Conservation (phyloP, 2,329 filamentous ascomycete species). For the Botrytis deweyae region DNA sequence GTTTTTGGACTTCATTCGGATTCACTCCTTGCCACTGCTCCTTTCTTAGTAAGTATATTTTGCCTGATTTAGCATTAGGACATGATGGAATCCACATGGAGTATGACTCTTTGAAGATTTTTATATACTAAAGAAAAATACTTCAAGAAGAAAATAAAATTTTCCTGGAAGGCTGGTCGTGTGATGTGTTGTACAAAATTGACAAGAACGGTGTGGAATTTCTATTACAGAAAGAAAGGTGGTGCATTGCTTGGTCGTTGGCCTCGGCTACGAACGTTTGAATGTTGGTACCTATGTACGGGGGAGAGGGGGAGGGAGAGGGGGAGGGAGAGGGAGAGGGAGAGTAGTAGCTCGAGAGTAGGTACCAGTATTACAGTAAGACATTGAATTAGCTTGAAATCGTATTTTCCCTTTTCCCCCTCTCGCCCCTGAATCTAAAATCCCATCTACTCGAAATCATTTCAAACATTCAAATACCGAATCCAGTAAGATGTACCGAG, state of each 20-base stretch:
- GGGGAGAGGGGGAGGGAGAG: too few species aligned
- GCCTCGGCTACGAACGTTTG: not conserved
- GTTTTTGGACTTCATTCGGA: not conserved
- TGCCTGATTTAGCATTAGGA: not conserved
- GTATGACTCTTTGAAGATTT: constrained; percentile 16
- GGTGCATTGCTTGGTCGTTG: not conserved
- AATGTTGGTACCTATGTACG: not conserved
- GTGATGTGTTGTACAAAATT: constrained; percentile 1
- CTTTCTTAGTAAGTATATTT: not conserved
- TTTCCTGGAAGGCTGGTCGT: not conserved
- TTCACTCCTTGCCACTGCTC: not conserved
- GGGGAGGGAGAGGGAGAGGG: too few species aligned
- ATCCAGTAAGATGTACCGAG: not conserved
- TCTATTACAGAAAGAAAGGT: not conserved
- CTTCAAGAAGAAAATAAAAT: not conserved
- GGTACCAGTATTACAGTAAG: not conserved
- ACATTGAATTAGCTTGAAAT: not conserved
- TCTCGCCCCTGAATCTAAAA: constrained; percentile 1
- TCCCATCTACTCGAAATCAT: not conserved
- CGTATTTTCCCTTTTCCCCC: too few species aligned
- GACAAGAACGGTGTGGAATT: not conserved
- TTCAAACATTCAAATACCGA: not conserved
- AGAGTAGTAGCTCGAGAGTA: not conserved
- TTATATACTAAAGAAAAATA: not conserved
- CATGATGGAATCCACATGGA: not conserved